Conservation (phyloP, 106 monocot genomes). For the Phalaenopsis equestris region DNA sequence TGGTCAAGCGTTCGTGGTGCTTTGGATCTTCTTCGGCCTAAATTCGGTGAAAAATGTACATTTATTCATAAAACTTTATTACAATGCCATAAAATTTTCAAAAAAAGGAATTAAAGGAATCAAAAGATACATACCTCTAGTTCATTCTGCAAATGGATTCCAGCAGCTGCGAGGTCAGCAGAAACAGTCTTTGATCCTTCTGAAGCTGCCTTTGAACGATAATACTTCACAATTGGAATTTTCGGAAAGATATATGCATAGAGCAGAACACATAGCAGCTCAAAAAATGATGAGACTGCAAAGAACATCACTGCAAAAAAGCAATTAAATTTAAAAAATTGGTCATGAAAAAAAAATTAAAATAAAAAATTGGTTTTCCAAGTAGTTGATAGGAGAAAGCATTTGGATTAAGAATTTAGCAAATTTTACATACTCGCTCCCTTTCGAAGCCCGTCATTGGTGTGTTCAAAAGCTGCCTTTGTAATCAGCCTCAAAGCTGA, state of each 20-base stretch:
- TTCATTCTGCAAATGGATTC: constrained; percentile 19
- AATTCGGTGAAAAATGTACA: constrained; percentile 4
- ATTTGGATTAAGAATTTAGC: not conserved
- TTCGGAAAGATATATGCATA: constrained; percentile 88
- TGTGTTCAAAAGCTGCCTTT: constrained; percentile 45
- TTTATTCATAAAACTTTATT: constrained; percentile 15
- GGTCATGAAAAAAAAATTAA: not conserved
- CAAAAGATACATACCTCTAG: constrained; percentile 13
- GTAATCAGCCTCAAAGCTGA: constrained; percentile 53
- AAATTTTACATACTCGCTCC: constrained; percentile 41
- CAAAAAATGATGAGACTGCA: constrained; percentile 53
- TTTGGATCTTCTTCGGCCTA: constrained; percentile 45
- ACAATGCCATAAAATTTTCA: too few relatives aligned
- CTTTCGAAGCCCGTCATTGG: constrained; percentile 49
- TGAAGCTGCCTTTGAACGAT: constrained; percentile 53
- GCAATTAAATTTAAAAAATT: not conserved
- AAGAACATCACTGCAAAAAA: constrained; percentile 55
- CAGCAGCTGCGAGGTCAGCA: constrained; percentile 76
- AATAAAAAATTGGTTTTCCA: not conserved
- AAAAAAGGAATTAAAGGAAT: not conserved
- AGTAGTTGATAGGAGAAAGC: not conserved
- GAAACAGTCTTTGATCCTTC: constrained; percentile 71
- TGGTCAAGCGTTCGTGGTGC: constrained; percentile 39
- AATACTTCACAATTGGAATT: constrained; percentile 63
- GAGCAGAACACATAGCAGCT: constrained; percentile 69